Conservation (phyloP, 2,329 filamentous ascomycete genomes). For the Trichoderma sp. region DNA sequence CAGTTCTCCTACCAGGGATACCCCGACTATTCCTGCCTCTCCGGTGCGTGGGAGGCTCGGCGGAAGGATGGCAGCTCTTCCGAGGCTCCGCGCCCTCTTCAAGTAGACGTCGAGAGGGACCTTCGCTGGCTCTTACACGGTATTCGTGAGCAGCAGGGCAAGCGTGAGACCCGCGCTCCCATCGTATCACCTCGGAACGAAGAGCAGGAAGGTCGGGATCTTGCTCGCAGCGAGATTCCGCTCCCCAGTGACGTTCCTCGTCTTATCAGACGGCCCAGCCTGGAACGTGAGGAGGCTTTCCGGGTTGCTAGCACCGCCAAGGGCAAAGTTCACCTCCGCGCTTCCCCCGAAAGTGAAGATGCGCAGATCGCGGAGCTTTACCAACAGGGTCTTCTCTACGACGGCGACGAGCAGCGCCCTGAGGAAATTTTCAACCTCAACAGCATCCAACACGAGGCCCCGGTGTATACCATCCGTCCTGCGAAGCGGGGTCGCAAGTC, state of each 20-base stretch:
- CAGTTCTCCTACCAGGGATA: conserved; percentile 6
- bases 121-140: conserved; percentile 2
- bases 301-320: conserved; percentile 40
- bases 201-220: conserved; percentile 34
- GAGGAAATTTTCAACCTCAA: conserved; percentile 39
- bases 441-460: conserved; percentile 38
- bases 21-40: not conserved
- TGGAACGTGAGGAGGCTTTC: conserved; percentile 49
- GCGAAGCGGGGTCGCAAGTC: conserved; percentile 34
- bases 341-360: conserved; percentile 30
- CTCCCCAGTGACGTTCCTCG: conserved; percentile 37
- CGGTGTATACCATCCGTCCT: conserved; percentile 38
- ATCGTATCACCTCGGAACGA: conserved; percentile 11
- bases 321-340: conserved; percentile 27
- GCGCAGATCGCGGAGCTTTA: conserved; percentile 42
- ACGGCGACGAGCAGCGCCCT: conserved; percentile 35
- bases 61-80: not conserved
- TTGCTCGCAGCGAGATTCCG: conserved; percentile 36
- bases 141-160: not conserved
- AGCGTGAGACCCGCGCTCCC: conserved; percentile 4
- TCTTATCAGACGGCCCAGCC: conserved; percentile 38
- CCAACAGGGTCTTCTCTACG: conserved; percentile 44
- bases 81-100: not conserved
- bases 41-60: not conserved
- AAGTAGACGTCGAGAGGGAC: conserved; percentile 18